phyloP scores from a whole-genome alignment of 352 stramenopile species.

The Phytophthora idaei region DNA sequence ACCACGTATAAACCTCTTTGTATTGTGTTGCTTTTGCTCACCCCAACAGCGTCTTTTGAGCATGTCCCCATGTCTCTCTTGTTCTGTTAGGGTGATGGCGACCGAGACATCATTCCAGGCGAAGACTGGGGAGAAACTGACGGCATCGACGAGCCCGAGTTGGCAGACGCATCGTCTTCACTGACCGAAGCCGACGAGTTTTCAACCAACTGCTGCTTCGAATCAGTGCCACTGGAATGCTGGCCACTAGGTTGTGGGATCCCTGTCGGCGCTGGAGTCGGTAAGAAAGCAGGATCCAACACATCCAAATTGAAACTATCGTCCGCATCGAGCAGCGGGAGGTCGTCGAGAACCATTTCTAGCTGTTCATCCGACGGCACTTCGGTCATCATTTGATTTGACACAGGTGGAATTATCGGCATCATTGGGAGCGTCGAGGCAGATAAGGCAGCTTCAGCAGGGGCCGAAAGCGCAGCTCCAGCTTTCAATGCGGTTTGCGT shows the following conservation, averaged over 20 bases:
- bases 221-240: constrained; percentile 24
- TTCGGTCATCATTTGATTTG: constrained; percentile 40
- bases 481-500: constrained; percentile 17
- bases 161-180: constrained; percentile 60
- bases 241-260: constrained; percentile 6
- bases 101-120: constrained; percentile 58
- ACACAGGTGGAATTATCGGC: constrained; percentile 33
- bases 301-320: constrained; percentile 60
- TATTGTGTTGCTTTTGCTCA: not conserved
- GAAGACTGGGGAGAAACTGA: constrained; percentile 61
- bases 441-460: not conserved
- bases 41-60: too few species aligned
- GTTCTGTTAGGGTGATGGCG: constrained; percentile 48
- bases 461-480: constrained; percentile 10
- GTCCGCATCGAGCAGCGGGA: constrained; percentile 77
- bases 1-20: constrained; percentile 6
- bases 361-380: constrained; percentile 78
- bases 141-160: constrained; percentile 68
- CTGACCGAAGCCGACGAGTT: constrained; percentile 48
- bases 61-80: too few species aligned
- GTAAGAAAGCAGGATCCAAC: constrained; percentile 39
- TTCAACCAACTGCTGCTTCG: constrained; percentile 51
- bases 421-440: constrained; percentile 29
- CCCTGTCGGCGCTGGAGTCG: constrained; percentile 28
- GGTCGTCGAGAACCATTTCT: constrained; percentile 70